Evolutionary conservation across 2,329 filamentous ascomycete species (phyloP).

Genomic region (Beauveria scarabaeidicola): DNA sequence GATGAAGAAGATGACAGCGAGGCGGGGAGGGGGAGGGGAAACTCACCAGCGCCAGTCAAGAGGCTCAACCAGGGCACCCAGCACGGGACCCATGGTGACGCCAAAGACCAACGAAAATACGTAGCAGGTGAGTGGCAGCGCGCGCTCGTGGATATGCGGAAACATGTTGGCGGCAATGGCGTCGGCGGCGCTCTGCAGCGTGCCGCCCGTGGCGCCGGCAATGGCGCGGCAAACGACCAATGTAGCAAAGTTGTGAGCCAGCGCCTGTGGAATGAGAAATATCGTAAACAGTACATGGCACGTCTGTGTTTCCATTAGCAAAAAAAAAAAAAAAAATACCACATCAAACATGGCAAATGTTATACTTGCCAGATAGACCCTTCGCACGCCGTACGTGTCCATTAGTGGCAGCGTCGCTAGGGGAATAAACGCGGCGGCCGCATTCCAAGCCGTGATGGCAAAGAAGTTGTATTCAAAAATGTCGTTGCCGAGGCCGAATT

Average conservation of each 20-base stretch:
- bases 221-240: conserved; percentile 9
- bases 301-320: not conserved
- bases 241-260: conserved; percentile 16
- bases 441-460: conserved; percentile 13
- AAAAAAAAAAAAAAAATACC: not conserved
- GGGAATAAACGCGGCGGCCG: conserved; percentile 8
- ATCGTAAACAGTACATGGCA: conserved; percentile 5
- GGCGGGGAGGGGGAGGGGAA: not conserved
- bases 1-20: not conserved
- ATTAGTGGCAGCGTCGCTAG: conserved; percentile 12
- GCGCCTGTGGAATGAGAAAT: conserved; percentile 11
- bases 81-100: conserved; percentile 12
- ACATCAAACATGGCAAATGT: not conserved
- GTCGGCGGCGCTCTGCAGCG: conserved; percentile 12
- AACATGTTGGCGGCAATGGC: conserved; percentile 14
- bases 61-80: conserved; percentile 12
- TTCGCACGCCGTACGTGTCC: conserved; percentile 13
- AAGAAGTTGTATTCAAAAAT: conserved; percentile 11
- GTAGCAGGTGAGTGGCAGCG: conserved; percentile 11
- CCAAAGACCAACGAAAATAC: conserved; percentile 12
- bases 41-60: conserved; percentile 13
- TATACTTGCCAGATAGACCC: conserved; percentile 10
- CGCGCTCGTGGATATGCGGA: conserved; percentile 2
- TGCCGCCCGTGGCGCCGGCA: conserved; percentile 11
- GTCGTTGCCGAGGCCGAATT: conserved; percentile 5